These are phyloP conservation scores for Cyamopsis tetragonoloba DNA, from an alignment of 306 rosid species.

Conservation along the genomic window DNA sequence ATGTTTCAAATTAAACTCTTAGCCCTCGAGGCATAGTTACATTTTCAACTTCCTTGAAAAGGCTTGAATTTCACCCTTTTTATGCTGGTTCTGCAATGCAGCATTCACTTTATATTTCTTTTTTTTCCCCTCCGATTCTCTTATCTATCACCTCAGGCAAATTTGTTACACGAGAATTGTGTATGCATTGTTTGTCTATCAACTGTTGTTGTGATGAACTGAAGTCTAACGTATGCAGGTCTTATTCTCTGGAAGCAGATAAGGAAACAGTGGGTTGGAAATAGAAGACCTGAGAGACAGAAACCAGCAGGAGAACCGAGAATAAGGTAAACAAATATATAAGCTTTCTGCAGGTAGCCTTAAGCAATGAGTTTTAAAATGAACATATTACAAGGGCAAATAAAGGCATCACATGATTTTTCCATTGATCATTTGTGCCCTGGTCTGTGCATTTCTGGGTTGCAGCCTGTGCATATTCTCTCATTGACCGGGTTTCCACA, in stretches of 20 bases:
- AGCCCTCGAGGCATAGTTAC: not conserved
- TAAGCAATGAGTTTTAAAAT: not conserved
- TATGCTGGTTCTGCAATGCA: not conserved
- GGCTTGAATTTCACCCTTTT: conserved; percentile 6
- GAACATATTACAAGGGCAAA: not conserved
- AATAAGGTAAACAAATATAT: conserved; percentile 51
- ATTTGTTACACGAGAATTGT: not conserved
- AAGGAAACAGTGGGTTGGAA: conserved; percentile 75
- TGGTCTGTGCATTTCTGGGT: not conserved
- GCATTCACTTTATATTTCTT: not conserved
- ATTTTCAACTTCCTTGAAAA: not conserved
- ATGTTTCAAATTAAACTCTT: not conserved
- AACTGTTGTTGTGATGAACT: not conserved
- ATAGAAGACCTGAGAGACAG: conserved; percentile 30
- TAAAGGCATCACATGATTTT: not conserved
- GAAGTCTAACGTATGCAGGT: conserved; percentile 48
- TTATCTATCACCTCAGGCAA: not conserved
- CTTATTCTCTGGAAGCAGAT: conserved; percentile 73
- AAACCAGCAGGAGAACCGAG: conserved; percentile 49
- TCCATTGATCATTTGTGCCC: not conserved
- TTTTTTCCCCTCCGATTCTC: not conserved
- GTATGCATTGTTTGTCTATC: too few relatives aligned
- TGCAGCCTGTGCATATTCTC: not conserved
- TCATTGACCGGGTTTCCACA: not conserved
- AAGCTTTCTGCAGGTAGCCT: conserved; percentile 5